Evolutionary conservation across 441 rosid genomes (phyloP).

Genomic region (Aleurites moluccanus): DNA sequence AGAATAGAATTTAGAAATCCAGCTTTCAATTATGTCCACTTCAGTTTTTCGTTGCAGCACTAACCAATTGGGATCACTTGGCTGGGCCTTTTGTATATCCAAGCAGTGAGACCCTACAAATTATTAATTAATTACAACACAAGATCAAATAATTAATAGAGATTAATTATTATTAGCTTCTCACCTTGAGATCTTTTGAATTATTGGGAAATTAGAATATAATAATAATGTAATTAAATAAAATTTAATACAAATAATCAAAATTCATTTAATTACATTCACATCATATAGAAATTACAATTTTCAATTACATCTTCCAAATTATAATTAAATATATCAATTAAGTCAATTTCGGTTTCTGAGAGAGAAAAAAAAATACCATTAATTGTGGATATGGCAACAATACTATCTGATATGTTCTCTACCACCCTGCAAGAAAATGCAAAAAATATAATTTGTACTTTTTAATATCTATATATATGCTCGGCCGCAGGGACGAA

Average conservation of each 20-base stretch:
- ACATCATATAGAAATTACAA: too few species aligned
- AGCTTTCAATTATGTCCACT: slow-evolving; percentile 17
- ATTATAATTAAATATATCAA: too few species aligned
- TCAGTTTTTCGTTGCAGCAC: slow-evolving; percentile 21
- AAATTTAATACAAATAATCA: too few species aligned
- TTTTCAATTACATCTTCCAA: too few species aligned
- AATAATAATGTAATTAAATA: too few species aligned
- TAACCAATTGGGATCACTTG: slow-evolving; percentile 24
- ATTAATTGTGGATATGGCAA: slow-evolving; percentile 41
- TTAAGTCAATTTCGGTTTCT: too few species aligned
- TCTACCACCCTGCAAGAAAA: slow-evolving; percentile 45
- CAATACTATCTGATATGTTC: slow-evolving; percentile 49
- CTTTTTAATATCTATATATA: too few species aligned
- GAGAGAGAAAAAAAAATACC: slow-evolving; percentile 25
- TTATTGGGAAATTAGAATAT: too few species aligned
- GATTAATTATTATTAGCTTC: too few species aligned
- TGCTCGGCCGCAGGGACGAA: too few species aligned
- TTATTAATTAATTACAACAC: neutral
- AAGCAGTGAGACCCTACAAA: slow-evolving; percentile 23
- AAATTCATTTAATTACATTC: too few species aligned
- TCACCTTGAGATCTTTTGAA: neutral
- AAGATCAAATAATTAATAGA: too few species aligned
- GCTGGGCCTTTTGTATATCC: slow-evolving; percentile 15
- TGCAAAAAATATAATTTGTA: neutral
- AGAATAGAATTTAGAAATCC: slow-evolving; percentile 12